phyloP scores from a whole-genome alignment of 345 rosid genomes.

The Gossypium arboreum region DNA sequence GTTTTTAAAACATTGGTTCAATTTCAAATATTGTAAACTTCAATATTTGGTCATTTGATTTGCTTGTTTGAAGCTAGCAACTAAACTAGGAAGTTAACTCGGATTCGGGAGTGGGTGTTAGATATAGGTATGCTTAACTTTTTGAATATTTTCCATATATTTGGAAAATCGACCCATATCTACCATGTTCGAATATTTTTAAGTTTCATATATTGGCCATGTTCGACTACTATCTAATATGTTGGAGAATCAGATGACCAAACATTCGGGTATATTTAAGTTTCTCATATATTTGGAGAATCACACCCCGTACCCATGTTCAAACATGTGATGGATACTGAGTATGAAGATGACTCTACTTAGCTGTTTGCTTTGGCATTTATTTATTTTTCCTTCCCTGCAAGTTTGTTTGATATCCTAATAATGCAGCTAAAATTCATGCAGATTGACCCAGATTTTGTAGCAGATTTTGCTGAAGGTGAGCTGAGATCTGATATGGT shows the following conservation, averaged over 20 bases:
- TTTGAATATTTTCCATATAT: neutral
- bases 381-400: neutral
- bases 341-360: neutral
- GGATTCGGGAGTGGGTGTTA: neutral
- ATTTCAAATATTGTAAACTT: neutral
- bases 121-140: neutral
- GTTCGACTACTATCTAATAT: too few species aligned
- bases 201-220: too few species aligned
- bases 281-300: neutral
- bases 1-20: too few species aligned
- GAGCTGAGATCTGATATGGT: constrained; percentile 43
- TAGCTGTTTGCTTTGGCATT: neutral
- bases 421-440: constrained; percentile 13
- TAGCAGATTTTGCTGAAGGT: constrained; percentile 58
- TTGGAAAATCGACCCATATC: neutral
- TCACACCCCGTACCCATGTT: neutral
- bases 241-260: too few species aligned
- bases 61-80: neutral
- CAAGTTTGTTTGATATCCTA: neutral
- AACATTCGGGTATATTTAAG: neutral
- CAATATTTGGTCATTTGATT: neutral
- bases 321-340: neutral
- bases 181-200: too few species aligned
- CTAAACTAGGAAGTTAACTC: constrained; percentile 4
- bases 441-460: constrained; percentile 64